phyloP scores from a whole-genome alignment of 257 asterid species.

The Pogostemon cablin region DNA sequence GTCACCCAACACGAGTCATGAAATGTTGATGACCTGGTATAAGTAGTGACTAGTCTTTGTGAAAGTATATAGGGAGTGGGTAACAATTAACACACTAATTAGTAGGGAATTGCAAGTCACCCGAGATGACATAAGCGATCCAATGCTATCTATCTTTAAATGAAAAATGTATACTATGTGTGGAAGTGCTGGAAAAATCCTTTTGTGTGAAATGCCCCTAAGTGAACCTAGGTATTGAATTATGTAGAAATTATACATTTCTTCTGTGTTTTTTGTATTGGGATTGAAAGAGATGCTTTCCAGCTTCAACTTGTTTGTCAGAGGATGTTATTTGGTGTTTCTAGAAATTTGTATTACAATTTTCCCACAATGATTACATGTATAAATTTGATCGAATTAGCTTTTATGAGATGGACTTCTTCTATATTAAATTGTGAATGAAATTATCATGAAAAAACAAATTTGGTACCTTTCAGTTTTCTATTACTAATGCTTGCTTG shows the following conservation, averaged over 20 bases:
- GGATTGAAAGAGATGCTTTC: not conserved
- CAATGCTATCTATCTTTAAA: too few species aligned
- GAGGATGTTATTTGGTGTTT: not conserved
- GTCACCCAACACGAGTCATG: too few species aligned
- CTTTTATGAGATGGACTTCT: not conserved
- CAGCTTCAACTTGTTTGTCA: conserved; percentile 10
- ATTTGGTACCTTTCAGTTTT: conserved; percentile 1
- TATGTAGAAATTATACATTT: not conserved
- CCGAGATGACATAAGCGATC: too few species aligned
- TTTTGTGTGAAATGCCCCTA: too few species aligned
- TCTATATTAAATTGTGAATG: not conserved
- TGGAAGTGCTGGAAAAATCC: too few species aligned
- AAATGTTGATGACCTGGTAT: too few species aligned
- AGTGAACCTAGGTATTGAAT: too few species aligned
- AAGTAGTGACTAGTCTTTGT: too few species aligned
- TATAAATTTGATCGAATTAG: not conserved
- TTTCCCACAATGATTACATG: not conserved
- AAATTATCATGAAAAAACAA: not conserved
- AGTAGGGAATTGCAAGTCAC: too few species aligned
- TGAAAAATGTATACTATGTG: too few species aligned
- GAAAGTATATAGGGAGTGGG: too few species aligned
- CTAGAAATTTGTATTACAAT: conserved; percentile 9
- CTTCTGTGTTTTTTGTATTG: not conserved
- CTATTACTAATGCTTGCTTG: conserved; percentile 26
- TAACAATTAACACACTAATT: too few species aligned